phyloP scores from a whole-genome alignment of 1,284 basidiomycete species.

The Marasmius oreades region DNA sequence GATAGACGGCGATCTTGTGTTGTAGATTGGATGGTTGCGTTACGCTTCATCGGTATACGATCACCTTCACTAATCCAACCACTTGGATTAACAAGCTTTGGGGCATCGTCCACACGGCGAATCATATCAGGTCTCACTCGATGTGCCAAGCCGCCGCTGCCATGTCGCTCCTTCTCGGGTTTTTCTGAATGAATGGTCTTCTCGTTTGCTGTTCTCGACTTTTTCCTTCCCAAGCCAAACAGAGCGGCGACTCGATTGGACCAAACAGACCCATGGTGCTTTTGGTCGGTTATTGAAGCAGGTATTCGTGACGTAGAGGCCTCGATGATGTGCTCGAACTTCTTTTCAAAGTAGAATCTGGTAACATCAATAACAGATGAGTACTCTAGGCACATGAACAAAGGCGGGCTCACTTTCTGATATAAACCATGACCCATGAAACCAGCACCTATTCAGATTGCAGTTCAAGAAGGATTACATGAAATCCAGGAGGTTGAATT shows the following conservation, averaged over 20 bases:
- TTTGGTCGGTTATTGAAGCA: slow-evolving; percentile 17
- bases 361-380: slow-evolving; percentile 1
- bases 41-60: slow-evolving; percentile 18
- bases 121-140: slow-evolving; percentile 82
- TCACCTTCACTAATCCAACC: slow-evolving; percentile 60
- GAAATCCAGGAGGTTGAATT: slow-evolving; percentile 24
- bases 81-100: slow-evolving; percentile 82
- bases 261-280: slow-evolving; percentile 24
- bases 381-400: slow-evolving; percentile 8
- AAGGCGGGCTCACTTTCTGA: slow-evolving; percentile 61
- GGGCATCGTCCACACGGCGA: slow-evolving; percentile 73
- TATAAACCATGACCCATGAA: slow-evolving; percentile 71
- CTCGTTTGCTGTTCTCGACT: slow-evolving; percentile 3
- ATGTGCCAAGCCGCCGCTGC: slow-evolving; percentile 15
- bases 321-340: slow-evolving; percentile 68
- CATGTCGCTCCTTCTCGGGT: neutral
- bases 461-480: neutral
- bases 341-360: slow-evolving; percentile 74
- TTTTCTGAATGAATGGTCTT: neutral
- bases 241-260: slow-evolving; percentile 24
- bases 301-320: slow-evolving; percentile 38
- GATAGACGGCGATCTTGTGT: slow-evolving; percentile 18
- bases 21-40: slow-evolving; percentile 14
- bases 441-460: slow-evolving; percentile 50
- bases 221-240: slow-evolving; percentile 8